phyloP scores from a whole-genome alignment of 1,284 basidiomycete species.

The Apiotrichum laibachii region DNA sequence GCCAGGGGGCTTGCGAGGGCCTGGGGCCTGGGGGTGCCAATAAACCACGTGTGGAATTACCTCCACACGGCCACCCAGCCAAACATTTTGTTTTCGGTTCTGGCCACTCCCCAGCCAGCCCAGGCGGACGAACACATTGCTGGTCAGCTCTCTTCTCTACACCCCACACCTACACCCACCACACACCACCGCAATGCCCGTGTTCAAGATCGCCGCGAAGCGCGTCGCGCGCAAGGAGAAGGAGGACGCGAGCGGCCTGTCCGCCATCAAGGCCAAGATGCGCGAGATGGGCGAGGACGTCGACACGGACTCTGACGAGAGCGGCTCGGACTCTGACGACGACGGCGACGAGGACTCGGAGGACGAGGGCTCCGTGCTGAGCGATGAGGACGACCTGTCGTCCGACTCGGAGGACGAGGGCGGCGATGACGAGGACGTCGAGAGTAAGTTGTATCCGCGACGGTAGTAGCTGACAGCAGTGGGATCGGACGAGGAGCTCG shows the following conservation, averaged over 20 bases:
- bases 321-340: slow-evolving; percentile 32
- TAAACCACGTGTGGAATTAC: too few species aligned
- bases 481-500: slow-evolving; percentile 13
- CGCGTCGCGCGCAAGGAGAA: slow-evolving; percentile 63
- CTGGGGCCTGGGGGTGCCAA: too few species aligned
- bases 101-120: too few species aligned
- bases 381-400: slow-evolving; percentile 33
- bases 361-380: slow-evolving; percentile 53
- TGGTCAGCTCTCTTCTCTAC: not conserved
- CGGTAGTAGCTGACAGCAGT: not conserved
- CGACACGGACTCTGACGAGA: slow-evolving; percentile 14
- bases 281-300: slow-evolving; percentile 57
- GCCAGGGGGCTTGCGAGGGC: too few species aligned
- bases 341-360: slow-evolving; percentile 24
- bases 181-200: slow-evolving; percentile 25
- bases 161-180: not conserved
- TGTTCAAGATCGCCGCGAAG: slow-evolving; percentile 81
- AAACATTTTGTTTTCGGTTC: too few species aligned
- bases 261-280: slow-evolving; percentile 52
- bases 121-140: too few species aligned
- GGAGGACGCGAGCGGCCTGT: slow-evolving; percentile 65
- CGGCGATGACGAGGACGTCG: slow-evolving; percentile 5
- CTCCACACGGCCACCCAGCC: too few species aligned
- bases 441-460: not conserved
- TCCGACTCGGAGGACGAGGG: slow-evolving; percentile 11